Base-by-base conservation (phyloP, 2,329 filamentous ascomycete species). In the Colletotrichum godetiae region DNA sequence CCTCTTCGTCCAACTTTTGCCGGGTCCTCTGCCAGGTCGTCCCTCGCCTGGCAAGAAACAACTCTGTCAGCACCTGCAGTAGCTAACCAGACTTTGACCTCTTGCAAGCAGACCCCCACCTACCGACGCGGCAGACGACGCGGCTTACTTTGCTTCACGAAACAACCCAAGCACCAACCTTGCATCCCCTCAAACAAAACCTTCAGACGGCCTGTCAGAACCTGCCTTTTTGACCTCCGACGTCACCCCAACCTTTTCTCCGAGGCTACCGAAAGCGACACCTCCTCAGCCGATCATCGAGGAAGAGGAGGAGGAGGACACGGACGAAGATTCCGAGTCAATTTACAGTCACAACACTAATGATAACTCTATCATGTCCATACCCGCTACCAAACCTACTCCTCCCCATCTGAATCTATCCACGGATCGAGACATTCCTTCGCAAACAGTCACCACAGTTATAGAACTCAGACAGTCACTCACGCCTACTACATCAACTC, bases 331-430 rank as follows among this genome's bases (percentile, higher is more conserved):
- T 61, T 81, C 84, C 65, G 78, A 82, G 67, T 74, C 75, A 63
- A 66, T 62, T 53, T 75, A 72, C 78, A 79, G 79, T 77, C 79
- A 78, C 78, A 81, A 82, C 80, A 79, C 78, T 80, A 82, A 83
- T 80, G 78, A 78, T 77, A 80, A 78, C 77, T 77, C 79, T 77
- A 81, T 81, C 79, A 86, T 88, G 83, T 87, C 87, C 78, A 82
- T 89, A 79, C 84, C 85, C 78, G 80, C 84, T 62, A 84, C 86
- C 57, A 90, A 88, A 79, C 80, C 84, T 62, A 83, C 85, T 72
- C 88, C 87, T 77, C 88, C 86, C 73, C 87, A 90, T 76, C 84
- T 90, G 55, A 86, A 83, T 75, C 84, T 91, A 73, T 84, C 84
- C 75, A 81, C 82, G 72, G 76, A 77, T 58, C 75, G 75, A 70